Conservation (phyloP, 768 basidiomycete genomes). For the Pleurotus tuoliensis region DNA sequence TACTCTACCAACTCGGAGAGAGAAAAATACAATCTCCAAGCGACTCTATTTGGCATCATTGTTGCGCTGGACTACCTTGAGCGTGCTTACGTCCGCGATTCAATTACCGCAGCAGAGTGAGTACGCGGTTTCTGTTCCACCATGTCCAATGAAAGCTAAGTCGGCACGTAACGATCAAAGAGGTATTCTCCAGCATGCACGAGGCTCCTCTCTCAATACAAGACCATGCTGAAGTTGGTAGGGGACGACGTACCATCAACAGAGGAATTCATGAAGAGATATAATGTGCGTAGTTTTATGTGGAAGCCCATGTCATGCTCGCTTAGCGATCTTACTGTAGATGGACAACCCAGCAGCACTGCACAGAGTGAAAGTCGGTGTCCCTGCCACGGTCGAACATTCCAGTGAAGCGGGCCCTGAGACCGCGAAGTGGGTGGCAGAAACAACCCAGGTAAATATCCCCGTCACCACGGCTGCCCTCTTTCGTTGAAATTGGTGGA, state of each 20-base stretch:
- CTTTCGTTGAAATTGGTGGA: background rate
- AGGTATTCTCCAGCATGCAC: slow-evolving; percentile 98
- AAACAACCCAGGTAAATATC: slow-evolving; percentile 81
- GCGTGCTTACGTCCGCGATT: slow-evolving; percentile 91
- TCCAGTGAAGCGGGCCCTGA: slow-evolving; percentile 90
- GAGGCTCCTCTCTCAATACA: slow-evolving; percentile 91
- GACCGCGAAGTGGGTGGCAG: slow-evolving; percentile 65
- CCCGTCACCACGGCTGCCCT: background rate
- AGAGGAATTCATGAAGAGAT: slow-evolving; percentile 89
- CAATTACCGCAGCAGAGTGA: slow-evolving; percentile 86
- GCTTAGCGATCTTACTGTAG: slow-evolving; percentile 29
- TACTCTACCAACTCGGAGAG: slow-evolving; percentile 86
- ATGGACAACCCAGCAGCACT: slow-evolving; percentile 94
- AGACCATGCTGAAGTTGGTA: slow-evolving; percentile 95
- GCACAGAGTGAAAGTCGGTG: slow-evolving; percentile 86
- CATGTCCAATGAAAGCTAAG: slow-evolving; percentile 15
- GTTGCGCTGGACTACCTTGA: slow-evolving; percentile 93
- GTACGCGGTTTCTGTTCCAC: slow-evolving; percentile 25
- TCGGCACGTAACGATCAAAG: slow-evolving; percentile 28
- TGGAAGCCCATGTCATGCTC: background rate
- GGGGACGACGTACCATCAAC: slow-evolving; percentile 82
- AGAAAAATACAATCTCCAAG: slow-evolving; percentile 79
- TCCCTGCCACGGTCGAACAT: slow-evolving; percentile 96
- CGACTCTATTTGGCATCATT: slow-evolving; percentile 89
- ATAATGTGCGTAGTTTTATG: slow-evolving; percentile 50